phyloP scores from a whole-genome alignment of 306 rosid species.

The Cucurbita ficifolia region DNA sequence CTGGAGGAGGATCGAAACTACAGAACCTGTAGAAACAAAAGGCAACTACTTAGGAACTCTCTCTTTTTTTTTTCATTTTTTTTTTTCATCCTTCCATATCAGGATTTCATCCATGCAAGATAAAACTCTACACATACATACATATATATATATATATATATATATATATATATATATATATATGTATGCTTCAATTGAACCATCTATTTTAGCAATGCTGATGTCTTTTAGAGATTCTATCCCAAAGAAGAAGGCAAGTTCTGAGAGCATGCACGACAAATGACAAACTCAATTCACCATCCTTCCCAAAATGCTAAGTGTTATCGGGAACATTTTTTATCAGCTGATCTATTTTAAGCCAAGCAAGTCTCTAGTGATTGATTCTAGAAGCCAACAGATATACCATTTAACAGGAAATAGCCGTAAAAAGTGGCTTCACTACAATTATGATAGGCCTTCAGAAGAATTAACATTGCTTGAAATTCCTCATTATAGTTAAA shows the following conservation, averaged over 20 bases:
- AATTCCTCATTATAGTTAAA: neutral
- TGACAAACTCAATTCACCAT: neutral
- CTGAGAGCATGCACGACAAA: neutral
- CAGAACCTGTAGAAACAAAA: constrained; percentile 41
- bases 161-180: too few relatives aligned
- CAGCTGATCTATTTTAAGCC: neutral
- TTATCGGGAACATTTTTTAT: neutral
- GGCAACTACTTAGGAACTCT: neutral
- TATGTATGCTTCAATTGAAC: neutral
- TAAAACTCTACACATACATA: neutral
- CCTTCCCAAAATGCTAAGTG: neutral
- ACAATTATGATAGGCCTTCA: neutral
- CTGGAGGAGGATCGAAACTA: constrained; percentile 63
- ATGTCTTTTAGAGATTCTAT: neutral
- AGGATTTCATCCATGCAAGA: neutral
- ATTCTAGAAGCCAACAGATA: neutral
- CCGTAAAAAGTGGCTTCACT: neutral
- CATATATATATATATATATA: neutral
- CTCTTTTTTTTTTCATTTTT: neutral
- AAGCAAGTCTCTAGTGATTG: neutral
- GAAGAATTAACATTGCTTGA: neutral
- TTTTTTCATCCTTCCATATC: neutral
- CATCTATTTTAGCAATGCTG: neutral
- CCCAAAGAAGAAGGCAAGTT: neutral
- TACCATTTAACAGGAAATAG: neutral